phyloP scores from a whole-genome alignment of 2,329 filamentous ascomycete species.

The Phialophora chinensis region DNA sequence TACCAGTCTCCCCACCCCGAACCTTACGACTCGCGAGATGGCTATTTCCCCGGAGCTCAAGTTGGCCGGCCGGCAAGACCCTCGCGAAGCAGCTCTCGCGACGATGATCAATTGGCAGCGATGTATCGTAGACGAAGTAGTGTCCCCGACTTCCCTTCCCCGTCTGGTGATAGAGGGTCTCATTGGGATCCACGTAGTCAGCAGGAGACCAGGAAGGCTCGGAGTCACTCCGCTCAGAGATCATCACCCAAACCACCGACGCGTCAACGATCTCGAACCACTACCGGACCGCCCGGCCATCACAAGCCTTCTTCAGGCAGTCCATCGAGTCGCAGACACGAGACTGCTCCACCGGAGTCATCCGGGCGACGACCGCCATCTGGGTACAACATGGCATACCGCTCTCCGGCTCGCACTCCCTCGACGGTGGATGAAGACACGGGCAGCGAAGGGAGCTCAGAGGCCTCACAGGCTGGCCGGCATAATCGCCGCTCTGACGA shows the following conservation, averaged over 20 bases:
- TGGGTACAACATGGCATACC: conserved; percentile 26
- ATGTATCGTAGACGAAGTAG: conserved; percentile 35
- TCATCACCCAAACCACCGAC: conserved; percentile 21
- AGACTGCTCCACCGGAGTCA: conserved; percentile 20
- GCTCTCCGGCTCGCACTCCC: conserved; percentile 32
- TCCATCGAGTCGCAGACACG: conserved; percentile 21
- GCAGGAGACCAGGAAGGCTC: conserved; percentile 27
- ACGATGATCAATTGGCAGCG: conserved; percentile 31
- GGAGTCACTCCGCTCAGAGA: conserved; percentile 38
- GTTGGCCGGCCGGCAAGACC: conserved; percentile 19
- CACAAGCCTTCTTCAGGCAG: conserved; percentile 21
- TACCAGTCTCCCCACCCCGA: conserved; percentile 44
- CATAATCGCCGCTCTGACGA: conserved; percentile 32
- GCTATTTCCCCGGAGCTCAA: conserved; percentile 35
- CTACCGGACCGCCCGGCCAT: conserved; percentile 15
- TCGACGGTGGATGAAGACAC: conserved; percentile 35
- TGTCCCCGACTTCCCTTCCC: conserved; percentile 37
- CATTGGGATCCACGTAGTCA: conserved; percentile 27
- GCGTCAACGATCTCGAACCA: conserved; percentile 36
- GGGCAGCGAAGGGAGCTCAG: conserved; percentile 43
- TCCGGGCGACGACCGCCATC: conserved; percentile 22
- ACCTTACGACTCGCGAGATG: conserved; percentile 31
- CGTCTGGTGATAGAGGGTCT: conserved; percentile 31
- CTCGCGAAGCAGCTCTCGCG: conserved; percentile 32
- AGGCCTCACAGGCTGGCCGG: conserved; percentile 41